These are phyloP conservation scores for Triticum monococcum DNA, from an alignment of 176 grass and related monocot genomes.

Conservation along the genomic window DNA sequence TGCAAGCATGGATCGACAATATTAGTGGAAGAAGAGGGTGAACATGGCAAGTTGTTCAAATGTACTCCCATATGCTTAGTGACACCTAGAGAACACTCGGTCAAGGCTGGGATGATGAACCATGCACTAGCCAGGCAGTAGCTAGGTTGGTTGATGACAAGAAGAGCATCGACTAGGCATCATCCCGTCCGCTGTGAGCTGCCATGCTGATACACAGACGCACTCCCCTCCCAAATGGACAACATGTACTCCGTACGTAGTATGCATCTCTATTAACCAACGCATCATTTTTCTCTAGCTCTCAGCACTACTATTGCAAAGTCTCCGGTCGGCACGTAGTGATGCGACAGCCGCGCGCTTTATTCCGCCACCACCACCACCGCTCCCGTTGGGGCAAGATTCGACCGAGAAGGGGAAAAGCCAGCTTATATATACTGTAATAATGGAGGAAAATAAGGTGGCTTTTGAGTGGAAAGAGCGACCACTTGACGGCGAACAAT, in stretches of 20 bases:
- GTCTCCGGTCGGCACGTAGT: neutral
- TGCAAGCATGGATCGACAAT: neutral
- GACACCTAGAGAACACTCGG: neutral
- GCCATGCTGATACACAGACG: neutral
- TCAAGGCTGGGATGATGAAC: neutral
- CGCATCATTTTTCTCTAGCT: neutral
- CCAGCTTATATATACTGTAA: neutral
- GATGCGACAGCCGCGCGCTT: neutral
- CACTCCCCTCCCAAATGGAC: neutral
- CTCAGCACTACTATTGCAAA: neutral
- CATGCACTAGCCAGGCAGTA: neutral
- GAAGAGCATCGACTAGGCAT: neutral
- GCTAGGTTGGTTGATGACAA: neutral
- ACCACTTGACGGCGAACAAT: neutral
- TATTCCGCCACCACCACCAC: neutral
- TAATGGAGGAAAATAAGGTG: neutral
- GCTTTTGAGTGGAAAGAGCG: conserved; percentile 1
- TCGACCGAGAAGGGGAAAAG: neutral
- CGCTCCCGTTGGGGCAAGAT: neutral
- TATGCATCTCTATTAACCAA: neutral
- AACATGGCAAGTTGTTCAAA: neutral
- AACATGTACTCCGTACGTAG: no score
- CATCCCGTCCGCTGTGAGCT: neutral
- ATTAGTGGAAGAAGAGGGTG: neutral
- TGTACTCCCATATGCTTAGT: neutral